Conservation (phyloP, 2,329 filamentous ascomycete species). For the Fusarium vanettenii region DNA sequence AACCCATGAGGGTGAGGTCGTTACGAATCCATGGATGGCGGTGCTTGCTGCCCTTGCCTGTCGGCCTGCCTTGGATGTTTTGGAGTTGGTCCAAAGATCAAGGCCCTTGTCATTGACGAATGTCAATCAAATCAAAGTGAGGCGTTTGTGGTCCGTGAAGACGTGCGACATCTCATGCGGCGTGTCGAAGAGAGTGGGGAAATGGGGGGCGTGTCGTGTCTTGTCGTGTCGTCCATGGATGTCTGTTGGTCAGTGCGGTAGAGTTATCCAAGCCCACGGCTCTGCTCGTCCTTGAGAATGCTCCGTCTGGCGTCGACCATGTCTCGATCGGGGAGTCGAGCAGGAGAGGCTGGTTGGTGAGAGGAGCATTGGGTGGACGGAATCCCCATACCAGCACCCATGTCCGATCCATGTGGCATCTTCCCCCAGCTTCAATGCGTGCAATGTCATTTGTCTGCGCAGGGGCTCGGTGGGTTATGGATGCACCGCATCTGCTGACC, state of each 20-base stretch:
- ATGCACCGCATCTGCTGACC: conserved; percentile 13
- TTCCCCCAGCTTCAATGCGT: conserved; percentile 26
- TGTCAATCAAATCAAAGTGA: conserved; percentile 19
- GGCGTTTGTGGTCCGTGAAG: conserved; percentile 27
- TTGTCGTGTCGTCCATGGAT: neutral
- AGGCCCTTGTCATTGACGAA: conserved; percentile 12
- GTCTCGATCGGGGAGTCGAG: neutral
- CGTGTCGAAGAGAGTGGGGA: neutral
- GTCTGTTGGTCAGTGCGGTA: conserved; percentile 14
- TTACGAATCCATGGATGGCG: conserved; percentile 12
- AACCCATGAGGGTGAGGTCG: neutral
- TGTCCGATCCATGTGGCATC: conserved; percentile 29
- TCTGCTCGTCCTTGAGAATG: neutral
- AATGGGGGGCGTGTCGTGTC: neutral
- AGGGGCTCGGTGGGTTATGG: neutral
- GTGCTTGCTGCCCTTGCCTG: neutral
- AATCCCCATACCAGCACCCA: conserved; percentile 31
- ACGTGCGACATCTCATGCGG: conserved; percentile 14
- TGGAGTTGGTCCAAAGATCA: neutral
- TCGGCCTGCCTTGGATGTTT: neutral
- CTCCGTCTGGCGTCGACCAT: neutral
- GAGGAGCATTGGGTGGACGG: neutral
- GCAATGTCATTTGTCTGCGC: conserved; percentile 23
- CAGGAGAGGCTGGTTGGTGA: neutral
- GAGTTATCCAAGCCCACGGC: neutral